phyloP scores from a whole-genome alignment of 805 yeast genomes.

The Huiozyma sinensis region DNA sequence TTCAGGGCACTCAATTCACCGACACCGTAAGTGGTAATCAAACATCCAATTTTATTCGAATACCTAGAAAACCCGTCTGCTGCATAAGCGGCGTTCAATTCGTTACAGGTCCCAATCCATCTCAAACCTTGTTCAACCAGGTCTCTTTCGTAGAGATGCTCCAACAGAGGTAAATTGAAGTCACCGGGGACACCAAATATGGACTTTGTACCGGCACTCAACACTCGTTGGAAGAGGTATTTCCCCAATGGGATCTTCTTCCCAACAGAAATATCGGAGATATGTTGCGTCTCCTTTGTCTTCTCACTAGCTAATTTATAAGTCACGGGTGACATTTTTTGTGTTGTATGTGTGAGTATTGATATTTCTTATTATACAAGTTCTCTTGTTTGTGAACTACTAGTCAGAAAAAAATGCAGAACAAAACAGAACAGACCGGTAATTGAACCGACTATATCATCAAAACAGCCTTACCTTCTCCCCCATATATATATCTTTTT shows the following conservation, averaged over 20 bases:
- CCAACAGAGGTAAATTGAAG: slow-evolving; percentile 57
- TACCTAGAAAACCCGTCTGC: slow-evolving; percentile 81
- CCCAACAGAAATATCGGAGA: neutral
- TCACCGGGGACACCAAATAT: slow-evolving; percentile 78
- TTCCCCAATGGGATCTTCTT: slow-evolving; percentile 46
- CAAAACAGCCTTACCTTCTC: too few relatives aligned
- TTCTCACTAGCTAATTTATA: too few relatives aligned
- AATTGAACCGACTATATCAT: too few relatives aligned
- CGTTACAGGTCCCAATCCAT: slow-evolving; percentile 84
- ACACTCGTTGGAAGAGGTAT: slow-evolving; percentile 48
- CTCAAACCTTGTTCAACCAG: slow-evolving; percentile 29
- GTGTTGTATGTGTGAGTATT: too few relatives aligned
- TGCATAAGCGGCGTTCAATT: slow-evolving; percentile 79
- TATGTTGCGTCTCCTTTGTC: too few relatives aligned
- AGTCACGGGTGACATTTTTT: too few relatives aligned
- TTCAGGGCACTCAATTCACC: slow-evolving; percentile 82
- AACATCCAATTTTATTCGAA: slow-evolving; percentile 52
- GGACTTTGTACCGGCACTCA: slow-evolving; percentile 44
- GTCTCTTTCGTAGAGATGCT: slow-evolving; percentile 42
- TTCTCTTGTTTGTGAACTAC: too few relatives aligned
- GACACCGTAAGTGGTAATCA: slow-evolving; percentile 67
- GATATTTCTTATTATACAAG: too few relatives aligned
- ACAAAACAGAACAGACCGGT: too few relatives aligned
- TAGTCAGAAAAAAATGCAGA: too few relatives aligned
- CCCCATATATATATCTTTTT: too few relatives aligned